These are phyloP conservation scores for Populus hybrid DNA, from an alignment of 441 rosid genomes.

Conservation along the genomic window DNA sequence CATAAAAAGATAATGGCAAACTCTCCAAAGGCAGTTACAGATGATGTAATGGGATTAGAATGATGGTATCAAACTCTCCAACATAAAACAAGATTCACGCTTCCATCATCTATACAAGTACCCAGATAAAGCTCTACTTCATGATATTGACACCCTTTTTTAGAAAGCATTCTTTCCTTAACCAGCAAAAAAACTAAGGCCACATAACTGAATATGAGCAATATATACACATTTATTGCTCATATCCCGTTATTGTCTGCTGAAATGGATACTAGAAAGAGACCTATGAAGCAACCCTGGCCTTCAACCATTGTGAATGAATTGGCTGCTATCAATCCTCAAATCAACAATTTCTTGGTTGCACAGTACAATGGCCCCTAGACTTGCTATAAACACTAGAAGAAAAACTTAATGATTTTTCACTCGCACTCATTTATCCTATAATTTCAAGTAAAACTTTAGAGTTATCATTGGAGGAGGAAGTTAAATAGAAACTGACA, in stretches of 20 bases:
- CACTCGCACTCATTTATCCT: background rate
- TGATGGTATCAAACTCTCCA: background rate
- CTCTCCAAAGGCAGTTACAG: background rate
- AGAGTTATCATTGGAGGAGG: background rate
- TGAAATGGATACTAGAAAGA: background rate
- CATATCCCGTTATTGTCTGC: background rate
- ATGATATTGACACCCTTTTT: background rate
- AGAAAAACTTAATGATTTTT: background rate
- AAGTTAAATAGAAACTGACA: background rate
- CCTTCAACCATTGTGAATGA: background rate
- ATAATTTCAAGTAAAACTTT: too few relatives aligned
- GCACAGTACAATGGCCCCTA: background rate
- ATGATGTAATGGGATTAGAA: background rate
- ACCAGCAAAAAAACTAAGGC: background rate
- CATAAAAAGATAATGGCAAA: background rate
- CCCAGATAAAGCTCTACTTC: background rate
- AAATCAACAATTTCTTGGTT: background rate
- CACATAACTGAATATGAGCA: too few relatives aligned
- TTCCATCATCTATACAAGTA: constrained; percentile 1
- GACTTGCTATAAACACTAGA: background rate
- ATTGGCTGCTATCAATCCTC: background rate
- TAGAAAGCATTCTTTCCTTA: background rate
- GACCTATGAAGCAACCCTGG: background rate
- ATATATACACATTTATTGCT: background rate
- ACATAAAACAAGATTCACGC: background rate